Evolutionary conservation across 2,329 filamentous ascomycete species (phyloP).

Genomic region (Trichophyton mentagrophytes): DNA sequence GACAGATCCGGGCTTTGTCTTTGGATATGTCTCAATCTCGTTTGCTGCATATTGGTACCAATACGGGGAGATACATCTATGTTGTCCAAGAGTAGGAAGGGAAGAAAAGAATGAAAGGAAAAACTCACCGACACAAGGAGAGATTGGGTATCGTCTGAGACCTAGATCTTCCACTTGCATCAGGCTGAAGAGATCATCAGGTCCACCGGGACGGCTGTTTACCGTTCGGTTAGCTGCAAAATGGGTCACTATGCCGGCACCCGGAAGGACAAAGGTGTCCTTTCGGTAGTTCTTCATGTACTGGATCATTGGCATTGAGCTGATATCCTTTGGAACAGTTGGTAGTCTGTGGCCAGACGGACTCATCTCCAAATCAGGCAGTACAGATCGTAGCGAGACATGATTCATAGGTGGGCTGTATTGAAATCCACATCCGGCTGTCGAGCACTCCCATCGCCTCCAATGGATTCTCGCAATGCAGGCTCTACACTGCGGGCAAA

Average conservation of each 20-base stretch:
- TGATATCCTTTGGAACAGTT: neutral
- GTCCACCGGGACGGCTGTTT: conserved; percentile 40
- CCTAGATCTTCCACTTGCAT: conserved; percentile 36
- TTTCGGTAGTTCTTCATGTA: conserved; percentile 22
- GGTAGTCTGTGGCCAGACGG: conserved; percentile 14
- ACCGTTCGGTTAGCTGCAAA: conserved; percentile 45
- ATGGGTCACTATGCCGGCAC: conserved; percentile 40
- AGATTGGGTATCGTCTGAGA: conserved; percentile 32
- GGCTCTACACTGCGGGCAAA: conserved; percentile 51
- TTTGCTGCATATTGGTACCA: neutral
- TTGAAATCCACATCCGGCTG: conserved; percentile 37
- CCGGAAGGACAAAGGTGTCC: conserved; percentile 22
- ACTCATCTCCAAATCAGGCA: conserved; percentile 22
- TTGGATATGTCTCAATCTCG: neutral
- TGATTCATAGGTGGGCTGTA: conserved; percentile 20
- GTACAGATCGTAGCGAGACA: conserved; percentile 23
- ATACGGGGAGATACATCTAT: neutral
- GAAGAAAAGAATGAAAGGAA: neutral
- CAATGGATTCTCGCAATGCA: conserved; percentile 51
- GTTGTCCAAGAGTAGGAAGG: neutral
- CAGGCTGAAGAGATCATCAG: conserved; percentile 47
- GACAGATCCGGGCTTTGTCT: neutral
- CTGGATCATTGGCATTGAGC: conserved; percentile 4
- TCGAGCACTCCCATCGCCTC: conserved; percentile 48
- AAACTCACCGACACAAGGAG: conserved; percentile 23